Evolutionary conservation across 805 yeast species (phyloP).

Genomic region (Metschnikowia peoriensis): DNA sequence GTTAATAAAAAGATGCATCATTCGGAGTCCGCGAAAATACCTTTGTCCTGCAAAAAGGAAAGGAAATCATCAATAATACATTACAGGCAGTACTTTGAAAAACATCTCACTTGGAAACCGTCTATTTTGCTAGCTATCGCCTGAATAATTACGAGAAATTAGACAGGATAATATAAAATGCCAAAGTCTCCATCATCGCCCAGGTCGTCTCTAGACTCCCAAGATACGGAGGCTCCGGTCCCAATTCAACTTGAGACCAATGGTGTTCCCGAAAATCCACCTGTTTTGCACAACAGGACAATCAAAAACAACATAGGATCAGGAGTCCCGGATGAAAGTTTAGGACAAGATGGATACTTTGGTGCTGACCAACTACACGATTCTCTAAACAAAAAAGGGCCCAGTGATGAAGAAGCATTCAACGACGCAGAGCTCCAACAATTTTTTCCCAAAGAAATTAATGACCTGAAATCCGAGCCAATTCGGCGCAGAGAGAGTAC

Average conservation of each 20-base stretch:
- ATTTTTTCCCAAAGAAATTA: neutral
- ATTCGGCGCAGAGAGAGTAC: slow-evolving; percentile 20
- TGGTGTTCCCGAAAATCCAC: slow-evolving; percentile 1
- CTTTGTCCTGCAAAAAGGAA: no score
- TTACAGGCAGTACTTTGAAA: no score
- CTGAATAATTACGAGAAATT: no score
- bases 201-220: slow-evolving; percentile 8
- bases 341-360: slow-evolving; percentile 5
- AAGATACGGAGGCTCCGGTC: slow-evolving; percentile 3
- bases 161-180: neutral
- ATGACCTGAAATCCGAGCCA: neutral
- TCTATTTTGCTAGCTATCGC: no score
- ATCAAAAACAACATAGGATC: neutral
- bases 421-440: slow-evolving; percentile 1
- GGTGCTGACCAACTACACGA: slow-evolving; percentile 7
- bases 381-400: neutral
- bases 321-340: slow-evolving; percentile 4
- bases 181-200: neutral
- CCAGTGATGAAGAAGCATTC: neutral
- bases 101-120: no score
- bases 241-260: slow-evolving; percentile 14
- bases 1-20: no score
- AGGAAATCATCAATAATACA: no score
- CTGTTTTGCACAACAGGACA: neutral
- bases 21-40: no score